Evolutionary conservation across 805 yeast genomes (phyloP).

Genomic region (Zygosaccharomyces kombuchaensis): DNA sequence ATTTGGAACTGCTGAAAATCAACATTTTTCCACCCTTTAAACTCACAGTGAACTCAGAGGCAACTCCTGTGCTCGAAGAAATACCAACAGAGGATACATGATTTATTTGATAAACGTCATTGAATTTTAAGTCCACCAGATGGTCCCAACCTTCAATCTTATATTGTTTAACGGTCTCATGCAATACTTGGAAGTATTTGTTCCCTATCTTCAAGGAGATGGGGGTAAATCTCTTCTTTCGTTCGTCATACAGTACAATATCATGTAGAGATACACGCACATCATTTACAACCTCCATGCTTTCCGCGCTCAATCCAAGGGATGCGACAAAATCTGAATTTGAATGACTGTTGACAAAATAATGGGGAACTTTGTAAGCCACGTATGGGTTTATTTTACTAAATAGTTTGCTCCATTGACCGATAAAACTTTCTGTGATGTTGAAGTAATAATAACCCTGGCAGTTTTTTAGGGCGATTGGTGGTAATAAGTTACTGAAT

Average conservation of each 20-base stretch:
- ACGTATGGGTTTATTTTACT: conserved; percentile 26
- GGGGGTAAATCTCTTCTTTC: conserved; percentile 49
- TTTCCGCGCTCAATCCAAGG: conserved; percentile 42
- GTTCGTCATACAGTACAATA: conserved; percentile 47
- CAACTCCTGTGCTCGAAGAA: conserved; percentile 43
- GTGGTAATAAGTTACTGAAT: conserved; percentile 47
- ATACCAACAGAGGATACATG: conserved; percentile 40
- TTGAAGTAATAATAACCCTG: conserved; percentile 47
- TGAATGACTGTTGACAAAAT: conserved; percentile 45
- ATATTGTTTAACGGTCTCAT: conserved; percentile 41
- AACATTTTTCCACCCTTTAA: conserved; percentile 36
- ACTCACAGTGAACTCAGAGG: conserved; percentile 48
- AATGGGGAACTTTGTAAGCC: conserved; percentile 30
- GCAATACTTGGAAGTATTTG: conserved; percentile 55
- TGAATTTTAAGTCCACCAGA: conserved; percentile 36
- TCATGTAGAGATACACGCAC: conserved; percentile 50
- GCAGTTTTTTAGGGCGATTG: conserved; percentile 49
- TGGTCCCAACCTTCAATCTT: conserved; percentile 35
- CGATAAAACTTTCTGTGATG: conserved; percentile 31
- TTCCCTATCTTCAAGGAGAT: conserved; percentile 67
- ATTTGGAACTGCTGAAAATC: conserved; percentile 46
- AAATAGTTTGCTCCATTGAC: conserved; percentile 23
- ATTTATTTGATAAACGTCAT: conserved; percentile 42
- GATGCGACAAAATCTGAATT: conserved; percentile 42
- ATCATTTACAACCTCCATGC: conserved; percentile 43